Evolutionary conservation across 805 yeast genomes (phyloP), one percentile per base, ranked within the genome.

Genomic region (Metschnikowia chrysomelidarum): DNA sequence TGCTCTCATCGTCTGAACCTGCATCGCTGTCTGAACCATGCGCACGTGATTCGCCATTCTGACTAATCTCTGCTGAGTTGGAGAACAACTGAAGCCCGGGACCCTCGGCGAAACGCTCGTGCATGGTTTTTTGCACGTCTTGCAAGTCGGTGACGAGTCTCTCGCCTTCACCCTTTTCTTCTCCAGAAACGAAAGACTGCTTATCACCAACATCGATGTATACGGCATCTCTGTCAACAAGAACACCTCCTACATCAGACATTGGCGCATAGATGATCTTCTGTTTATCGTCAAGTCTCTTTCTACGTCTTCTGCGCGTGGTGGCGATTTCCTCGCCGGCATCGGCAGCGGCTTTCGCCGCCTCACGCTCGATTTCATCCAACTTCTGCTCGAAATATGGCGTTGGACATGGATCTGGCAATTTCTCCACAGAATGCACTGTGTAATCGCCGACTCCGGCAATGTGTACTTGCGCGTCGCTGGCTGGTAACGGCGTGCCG

Each of bases 161-260:
- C 59, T 89, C 96, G 43, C 97, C 97, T 46, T 85, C 75, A 17
- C 95, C 97, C 51, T 67, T 69, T 42, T 81, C 85, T 44, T 75
- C 74, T 26, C 84, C 83, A 1, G 76, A 70, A 12, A 72, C 76
- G 57, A 84, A 84, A 24, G 73, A 57, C 34, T 71, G 72, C 26
- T 57, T 62, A 16, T 64, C 66, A 2, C 87, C 88, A 7, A 85
- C 78, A 51, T 85, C 97, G 41, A 93, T 87, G 53, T 89, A 93
- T 2, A 93, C 98, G 7, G 98, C 96, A 67, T 93, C 99, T 56
- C 84, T 89, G 64, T 93, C 99, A 43, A 93, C 87, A 47, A 93
- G 69, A 23, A 93, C 95, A 59, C 99, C 99, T 38, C 97, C 97
- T n/a, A 93, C 96, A 61, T 93, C 98, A 30, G 97, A 86, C 99